These are phyloP conservation scores for Apiosordaria backusii DNA, from an alignment of 495 filamentous ascomycete genomes.

Conservation along the genomic window DNA sequence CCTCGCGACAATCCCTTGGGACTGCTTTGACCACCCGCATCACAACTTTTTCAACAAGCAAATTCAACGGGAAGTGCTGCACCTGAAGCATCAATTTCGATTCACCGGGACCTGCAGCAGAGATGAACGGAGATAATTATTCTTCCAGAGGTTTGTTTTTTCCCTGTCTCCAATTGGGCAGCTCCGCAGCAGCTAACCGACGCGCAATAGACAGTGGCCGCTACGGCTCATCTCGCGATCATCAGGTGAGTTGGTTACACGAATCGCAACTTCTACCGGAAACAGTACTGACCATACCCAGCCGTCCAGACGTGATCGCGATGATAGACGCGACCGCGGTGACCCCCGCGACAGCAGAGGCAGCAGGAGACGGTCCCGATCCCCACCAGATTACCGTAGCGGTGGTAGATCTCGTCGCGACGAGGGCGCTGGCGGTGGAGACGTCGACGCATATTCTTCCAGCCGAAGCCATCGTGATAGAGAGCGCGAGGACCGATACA, in stretches of 20 bases:
- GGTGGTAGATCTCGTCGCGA: slow-evolving; percentile 52
- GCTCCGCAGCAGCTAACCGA: slow-evolving; percentile 17
- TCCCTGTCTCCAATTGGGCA: background rate
- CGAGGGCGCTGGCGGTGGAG: slow-evolving; percentile 44
- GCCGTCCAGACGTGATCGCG: slow-evolving; percentile 44
- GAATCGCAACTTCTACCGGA: background rate
- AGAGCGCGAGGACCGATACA: slow-evolving; percentile 81
- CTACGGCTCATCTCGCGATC: slow-evolving; percentile 64
- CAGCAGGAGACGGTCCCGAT: slow-evolving; percentile 70
- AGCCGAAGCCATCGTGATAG: slow-evolving; percentile 87
- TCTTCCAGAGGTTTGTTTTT: slow-evolving; percentile 66
- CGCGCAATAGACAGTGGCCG: slow-evolving; percentile 56
- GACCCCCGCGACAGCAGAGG: slow-evolving; percentile 46
- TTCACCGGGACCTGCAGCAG: slow-evolving; percentile 30
- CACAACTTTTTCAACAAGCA: slow-evolving; percentile 7
- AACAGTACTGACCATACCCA: slow-evolving; percentile 5
- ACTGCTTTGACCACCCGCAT: slow-evolving; percentile 4
- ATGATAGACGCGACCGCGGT: slow-evolving; percentile 47
- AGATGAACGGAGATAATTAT: slow-evolving; percentile 87
- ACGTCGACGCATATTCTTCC: slow-evolving; percentile 83
- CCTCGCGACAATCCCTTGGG: slow-evolving; percentile 29
- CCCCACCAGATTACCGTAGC: slow-evolving; percentile 56
- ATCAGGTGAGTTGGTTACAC: slow-evolving; percentile 53
- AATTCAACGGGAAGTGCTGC: background rate
- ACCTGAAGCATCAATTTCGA: slow-evolving; percentile 15